These are phyloP conservation scores for Angomonas ambiguus DNA, from an alignment of 208 protist species.

Conservation along the genomic window DNA sequence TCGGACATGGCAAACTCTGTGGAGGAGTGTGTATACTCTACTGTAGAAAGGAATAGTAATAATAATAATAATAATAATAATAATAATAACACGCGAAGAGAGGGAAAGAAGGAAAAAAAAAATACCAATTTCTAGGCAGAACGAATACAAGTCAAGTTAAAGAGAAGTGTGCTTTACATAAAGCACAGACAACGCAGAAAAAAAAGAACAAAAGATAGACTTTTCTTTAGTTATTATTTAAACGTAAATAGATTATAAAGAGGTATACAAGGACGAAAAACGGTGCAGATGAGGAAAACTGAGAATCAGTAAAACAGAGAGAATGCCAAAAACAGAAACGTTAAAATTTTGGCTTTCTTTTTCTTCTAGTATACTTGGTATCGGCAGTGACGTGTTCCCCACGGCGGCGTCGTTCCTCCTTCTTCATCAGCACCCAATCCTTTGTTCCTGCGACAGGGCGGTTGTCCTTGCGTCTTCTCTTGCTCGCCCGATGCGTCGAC, in stretches of 20 bases:
- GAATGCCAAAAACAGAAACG: not conserved
- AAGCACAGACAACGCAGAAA: not conserved
- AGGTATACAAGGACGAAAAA: no score
- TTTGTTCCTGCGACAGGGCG: slow-evolving; percentile 69
- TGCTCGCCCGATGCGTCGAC: slow-evolving; percentile 12
- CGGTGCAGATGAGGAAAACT: no score
- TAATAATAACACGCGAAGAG: not conserved
- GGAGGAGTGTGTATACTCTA: not conserved
- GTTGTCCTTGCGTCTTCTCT: slow-evolving; percentile 58
- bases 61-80: slow-evolving; percentile 10
- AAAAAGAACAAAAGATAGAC: not conserved
- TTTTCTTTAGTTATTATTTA: not conserved
- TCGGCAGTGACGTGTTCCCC: slow-evolving; percentile 89
- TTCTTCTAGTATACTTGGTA: slow-evolving; percentile 96
- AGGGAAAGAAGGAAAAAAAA: not conserved
- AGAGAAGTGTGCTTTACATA: no score
- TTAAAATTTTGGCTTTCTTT: slow-evolving; percentile 86
- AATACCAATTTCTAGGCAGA: slow-evolving; percentile 6
- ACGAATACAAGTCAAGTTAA: not conserved
- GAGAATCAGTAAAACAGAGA: not conserved
- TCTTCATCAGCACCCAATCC: slow-evolving; percentile 96
- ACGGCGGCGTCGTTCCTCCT: slow-evolving; percentile 91
- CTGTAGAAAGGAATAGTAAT: not conserved
- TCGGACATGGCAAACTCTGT: slow-evolving; percentile 10
- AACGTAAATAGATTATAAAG: no score